phyloP scores from a whole-genome alignment of 2,329 filamentous ascomycete species.

The Domatiomyces globalis region DNA sequence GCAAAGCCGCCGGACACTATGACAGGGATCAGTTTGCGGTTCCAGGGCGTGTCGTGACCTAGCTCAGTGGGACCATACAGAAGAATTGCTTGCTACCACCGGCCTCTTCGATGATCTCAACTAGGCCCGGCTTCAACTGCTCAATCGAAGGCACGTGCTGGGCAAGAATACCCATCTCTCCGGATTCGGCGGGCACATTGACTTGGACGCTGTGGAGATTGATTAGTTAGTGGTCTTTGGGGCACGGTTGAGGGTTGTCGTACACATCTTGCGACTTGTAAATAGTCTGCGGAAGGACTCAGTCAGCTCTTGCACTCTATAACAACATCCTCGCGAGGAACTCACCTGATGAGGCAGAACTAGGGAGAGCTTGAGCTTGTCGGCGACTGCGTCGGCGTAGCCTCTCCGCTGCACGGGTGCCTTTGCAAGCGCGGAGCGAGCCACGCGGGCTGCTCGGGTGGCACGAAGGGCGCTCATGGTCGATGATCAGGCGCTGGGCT shows the following conservation, averaged over 20 bases:
- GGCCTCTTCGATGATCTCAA: slow-evolving; percentile 90
- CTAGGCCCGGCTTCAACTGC: slow-evolving; percentile 90
- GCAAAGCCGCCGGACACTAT: slow-evolving; percentile 93
- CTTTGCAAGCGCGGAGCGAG: slow-evolving; percentile 62
- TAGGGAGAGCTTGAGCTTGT: slow-evolving; percentile 98
- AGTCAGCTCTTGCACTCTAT: background rate
- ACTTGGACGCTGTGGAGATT: slow-evolving; percentile 61
- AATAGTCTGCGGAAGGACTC: slow-evolving; percentile 40
- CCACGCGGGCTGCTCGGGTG: slow-evolving; percentile 69
- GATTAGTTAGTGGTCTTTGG: slow-evolving; percentile 3
- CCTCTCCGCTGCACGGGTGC: slow-evolving; percentile 69
- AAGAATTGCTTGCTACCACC: slow-evolving; percentile 91
- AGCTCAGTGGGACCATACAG: slow-evolving; percentile 48
- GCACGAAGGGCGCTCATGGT: slow-evolving; percentile 91
- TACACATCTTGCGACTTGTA: slow-evolving; percentile 61
- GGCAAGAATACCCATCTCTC: slow-evolving; percentile 98
- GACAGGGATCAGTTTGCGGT: slow-evolving; percentile 4
- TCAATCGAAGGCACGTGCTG: slow-evolving; percentile 98
- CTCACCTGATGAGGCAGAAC: slow-evolving; percentile 96
- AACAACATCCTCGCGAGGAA: slow-evolving; percentile 3
- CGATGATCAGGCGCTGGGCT: background rate
- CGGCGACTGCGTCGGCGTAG: slow-evolving; percentile 75
- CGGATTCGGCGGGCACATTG: slow-evolving; percentile 95
- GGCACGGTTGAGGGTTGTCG: slow-evolving; percentile 22
- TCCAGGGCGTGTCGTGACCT: background rate